These are phyloP conservation scores for Thermomyces lanuginosus DNA, from an alignment of 2,329 filamentous ascomycete genomes.

Conservation along the genomic window DNA sequence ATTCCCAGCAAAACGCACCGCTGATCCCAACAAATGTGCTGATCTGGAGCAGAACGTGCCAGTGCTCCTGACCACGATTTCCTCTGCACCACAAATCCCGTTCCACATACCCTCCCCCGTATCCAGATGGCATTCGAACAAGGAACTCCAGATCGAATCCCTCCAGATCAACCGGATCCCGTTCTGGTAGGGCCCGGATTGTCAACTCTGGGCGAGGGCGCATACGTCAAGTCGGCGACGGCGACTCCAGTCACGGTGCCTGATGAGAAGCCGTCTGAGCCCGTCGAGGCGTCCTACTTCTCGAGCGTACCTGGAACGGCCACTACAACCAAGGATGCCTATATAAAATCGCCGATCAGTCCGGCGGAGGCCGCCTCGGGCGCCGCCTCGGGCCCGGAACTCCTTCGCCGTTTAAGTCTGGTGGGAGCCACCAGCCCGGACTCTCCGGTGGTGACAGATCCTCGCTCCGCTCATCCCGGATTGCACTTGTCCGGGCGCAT, in stretches of 20 bases:
- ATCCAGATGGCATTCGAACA: slow-evolving; percentile 7
- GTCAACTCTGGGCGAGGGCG: slow-evolving; percentile 9
- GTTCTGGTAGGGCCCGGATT: slow-evolving; percentile 7
- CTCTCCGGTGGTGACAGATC: slow-evolving; percentile 36
- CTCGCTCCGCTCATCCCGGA: slow-evolving; percentile 38
- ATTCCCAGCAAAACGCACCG: no score
- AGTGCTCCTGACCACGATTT: slow-evolving; percentile 1
- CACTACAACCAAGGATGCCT: slow-evolving; percentile 7
- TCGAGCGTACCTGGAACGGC: slow-evolving; percentile 11
- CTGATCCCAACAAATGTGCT: no score
- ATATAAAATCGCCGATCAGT: slow-evolving; percentile 14
- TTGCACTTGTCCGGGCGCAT: slow-evolving; percentile 45
- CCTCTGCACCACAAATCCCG: slow-evolving; percentile 2
- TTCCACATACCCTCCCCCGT: slow-evolving; percentile 1
- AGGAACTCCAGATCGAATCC: slow-evolving; percentile 5
- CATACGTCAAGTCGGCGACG: slow-evolving; percentile 15
- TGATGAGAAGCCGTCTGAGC: slow-evolving; percentile 9
- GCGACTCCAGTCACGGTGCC: slow-evolving; percentile 13
- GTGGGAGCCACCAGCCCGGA: slow-evolving; percentile 20
- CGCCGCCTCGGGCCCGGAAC: slow-evolving; percentile 32
- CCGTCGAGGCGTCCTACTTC: slow-evolving; percentile 16
- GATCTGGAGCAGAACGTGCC: slow-evolving; percentile 2
- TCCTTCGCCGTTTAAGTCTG: slow-evolving; percentile 38
- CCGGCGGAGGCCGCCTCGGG: slow-evolving; percentile 29
- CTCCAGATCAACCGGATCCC: slow-evolving; percentile 6